Evolutionary conservation across 805 yeast species (phyloP), one percentile per base, ranked within the genome.

Genomic region (Barnettozyma botsteinii): DNA sequence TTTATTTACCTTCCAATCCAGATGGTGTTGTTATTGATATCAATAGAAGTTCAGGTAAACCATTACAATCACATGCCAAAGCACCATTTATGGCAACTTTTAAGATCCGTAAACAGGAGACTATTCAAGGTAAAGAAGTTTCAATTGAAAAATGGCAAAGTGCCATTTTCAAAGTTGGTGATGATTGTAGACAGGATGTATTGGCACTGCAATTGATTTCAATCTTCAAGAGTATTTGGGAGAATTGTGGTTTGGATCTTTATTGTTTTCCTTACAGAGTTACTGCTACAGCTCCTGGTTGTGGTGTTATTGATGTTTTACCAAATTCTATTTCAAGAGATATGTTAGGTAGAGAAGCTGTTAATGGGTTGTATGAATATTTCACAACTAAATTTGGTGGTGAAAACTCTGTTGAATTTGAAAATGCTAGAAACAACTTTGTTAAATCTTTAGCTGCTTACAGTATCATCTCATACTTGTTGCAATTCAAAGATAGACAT

Each of bases 341-440:
- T 64, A 91, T 93, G 98, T 72, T 93, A 38, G 99, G 99, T 31
- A 77, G 99, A 56, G 99, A 93, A 58, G 98, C 98, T 1, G 98
- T 93, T 21, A 93, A 93, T 62, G 98, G 98, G 3, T 69, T 93
- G 40, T 88, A 86, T 57, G 96, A 91, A 56, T 93, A 91, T 64
- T 93, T 82, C 64, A 77, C 79, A 32, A 79, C 93, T 46, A 93
- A 89, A 59, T 88, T 87, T 64, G 98, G 98, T 5, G 89, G 93
- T n/a, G 97, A 91, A 52, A 79, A 81, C 42, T 80, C 95, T 3
- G 77, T 84, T 43, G 94, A 82, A 51, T 93, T 82, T 65, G 98
- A 93, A 60, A 73, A 75, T 47, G 98, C 98, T 0, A 73, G 98
- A 49, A 85, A 84, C 59, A 91, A 91, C 64, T 85, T 93, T 59